Evolutionary conservation across 805 yeast genomes (phyloP), one percentile per base, ranked within the genome.

Genomic region (Candida maltosa): DNA sequence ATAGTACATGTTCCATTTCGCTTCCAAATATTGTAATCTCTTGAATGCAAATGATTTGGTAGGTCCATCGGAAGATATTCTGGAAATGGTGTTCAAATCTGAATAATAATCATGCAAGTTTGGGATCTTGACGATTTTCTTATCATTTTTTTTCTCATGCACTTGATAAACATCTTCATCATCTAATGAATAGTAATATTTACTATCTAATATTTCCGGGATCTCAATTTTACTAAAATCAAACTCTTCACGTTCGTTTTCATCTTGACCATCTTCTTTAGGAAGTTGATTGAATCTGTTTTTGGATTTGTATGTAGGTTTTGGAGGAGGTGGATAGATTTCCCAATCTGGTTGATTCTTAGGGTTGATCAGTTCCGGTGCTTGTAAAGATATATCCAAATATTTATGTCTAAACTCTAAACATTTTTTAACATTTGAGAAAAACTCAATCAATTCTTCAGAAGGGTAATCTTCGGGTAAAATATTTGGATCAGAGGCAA

Each of bases 31-130:
- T 63, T 91, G 95, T 48, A 93, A 68, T 51, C 98, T 76, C 57
- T 91, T 80, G 62, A 87, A 93, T 0, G 98, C 96, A 70, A 93
- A 93, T 11, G 96, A 85, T 61, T 93, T 93, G 11, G 94, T 78
- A 4, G 99, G 98, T 0, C 99, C 99, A 60, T 89, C 96, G 4
- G 93, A 80, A 6, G 95, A 82, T 31, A 87, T 73, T 9, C 73
- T 60, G n/a, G 78, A 73, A 45, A 93, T 75, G 38, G 70, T 75
- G 35, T 84, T 93, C 49, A 88, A 62, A 58, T 91, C 98, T 45
- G 76, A 61, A 59, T 87, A 94, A 60, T 84, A 93, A 32, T 93
- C 97, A 35, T 77, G 75, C 40, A 93, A 69, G 1, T 86, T 70
- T n/a, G 98, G 97, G 14, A 87, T 71, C n/a, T 75, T 54, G 4